Evolutionary conservation across 2,329 filamentous ascomycete species (phyloP), one percentile per base, ranked within the genome.

Genomic region (Ophiosphaerella narmari): DNA sequence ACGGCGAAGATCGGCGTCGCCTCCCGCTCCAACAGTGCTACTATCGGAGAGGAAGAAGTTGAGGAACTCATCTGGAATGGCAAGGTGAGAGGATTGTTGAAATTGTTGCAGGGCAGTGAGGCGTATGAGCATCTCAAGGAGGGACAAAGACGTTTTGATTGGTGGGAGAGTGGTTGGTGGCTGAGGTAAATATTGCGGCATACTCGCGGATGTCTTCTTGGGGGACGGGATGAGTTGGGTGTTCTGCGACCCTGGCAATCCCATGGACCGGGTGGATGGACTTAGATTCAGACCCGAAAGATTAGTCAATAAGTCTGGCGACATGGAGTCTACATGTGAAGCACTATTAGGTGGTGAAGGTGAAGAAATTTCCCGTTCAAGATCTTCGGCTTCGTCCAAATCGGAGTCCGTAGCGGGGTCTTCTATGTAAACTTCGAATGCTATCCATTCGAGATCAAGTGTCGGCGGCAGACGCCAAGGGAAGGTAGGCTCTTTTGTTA

Each of bases 101-200:
- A 94, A 96, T 76, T 96, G 91, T 68, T 96, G 92, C 12, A 96
- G 82, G 18, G 91, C 90, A 4, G 89, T 87, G 39, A 97, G 82
- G 36, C 93, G 90, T 39, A 96, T 83, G 29, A 96, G 79, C 79
- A 93, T 94, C 72, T 97, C 92, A 46, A 97, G 83, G 7, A 96
- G 82, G 1, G 92, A 96, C 5, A 90, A 78, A 0, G 85, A 88
- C 1, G 86, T 87, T 46, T 82, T 83, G 60, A 89, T 82, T 26
- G 80, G 54, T 62, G 57, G 81, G 74, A 57, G 79, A 4, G 62
- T 46, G 8, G 64, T 57, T 12, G 59, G 54, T 2, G 45, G 37
- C 24, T 50, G 47, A 14, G 50, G 45, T 11, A 43, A 23, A 23
- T 41, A 39, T 43, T 46, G 42, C 21, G 61, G 50, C 2, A 54